A percentile compares a stretch with the other conserved stretches of the same genome.
Evolutionary conservation across 2,329 filamentous ascomycete species (phyloP).

Genomic region (Parastagonospora nodorum): DNA sequence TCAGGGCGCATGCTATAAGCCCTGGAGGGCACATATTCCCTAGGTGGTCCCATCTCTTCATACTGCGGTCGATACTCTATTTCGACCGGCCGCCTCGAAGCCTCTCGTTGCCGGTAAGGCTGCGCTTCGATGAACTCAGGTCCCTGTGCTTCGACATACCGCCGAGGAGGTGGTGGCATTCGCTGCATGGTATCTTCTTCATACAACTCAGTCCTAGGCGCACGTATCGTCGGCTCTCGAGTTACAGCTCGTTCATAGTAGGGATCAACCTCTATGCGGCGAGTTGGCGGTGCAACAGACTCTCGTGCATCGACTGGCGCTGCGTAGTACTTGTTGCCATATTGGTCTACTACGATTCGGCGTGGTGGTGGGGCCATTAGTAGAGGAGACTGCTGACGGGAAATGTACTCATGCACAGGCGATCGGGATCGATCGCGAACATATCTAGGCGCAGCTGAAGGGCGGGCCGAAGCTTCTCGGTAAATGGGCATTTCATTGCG

Average conservation of each 20-base stretch:
- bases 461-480: constrained; percentile 46
- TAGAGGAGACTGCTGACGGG: constrained; percentile 43
- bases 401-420: constrained; percentile 46
- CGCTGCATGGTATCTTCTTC: constrained; percentile 44
- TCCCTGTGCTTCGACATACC: constrained; percentile 66
- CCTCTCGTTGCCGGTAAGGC: constrained; percentile 63
- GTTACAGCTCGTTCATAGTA: constrained; percentile 69
- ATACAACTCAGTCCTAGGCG: constrained; percentile 57
- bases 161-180: constrained; percentile 54
- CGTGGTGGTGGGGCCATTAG: constrained; percentile 57
- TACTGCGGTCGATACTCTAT: constrained; percentile 42
- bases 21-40: constrained; percentile 37
- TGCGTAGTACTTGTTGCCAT: constrained; percentile 78
- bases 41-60: constrained; percentile 45
- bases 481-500: constrained; percentile 43
- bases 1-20: constrained; percentile 50
- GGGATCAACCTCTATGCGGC: constrained; percentile 59
- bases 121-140: constrained; percentile 59
- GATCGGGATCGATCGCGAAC: constrained; percentile 51
- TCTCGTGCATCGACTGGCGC: constrained; percentile 56
- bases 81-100: constrained; percentile 57
- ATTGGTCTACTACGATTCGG: constrained; percentile 79
- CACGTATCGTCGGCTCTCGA: constrained; percentile 57
- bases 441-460: constrained; percentile 44
- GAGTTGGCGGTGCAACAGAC: constrained; percentile 58